A percentile compares a stretch with the other conserved stretches of the same genome.
phyloP scores from a whole-genome alignment of 768 basidiomycete species.

The Suillus tomentosus region DNA sequence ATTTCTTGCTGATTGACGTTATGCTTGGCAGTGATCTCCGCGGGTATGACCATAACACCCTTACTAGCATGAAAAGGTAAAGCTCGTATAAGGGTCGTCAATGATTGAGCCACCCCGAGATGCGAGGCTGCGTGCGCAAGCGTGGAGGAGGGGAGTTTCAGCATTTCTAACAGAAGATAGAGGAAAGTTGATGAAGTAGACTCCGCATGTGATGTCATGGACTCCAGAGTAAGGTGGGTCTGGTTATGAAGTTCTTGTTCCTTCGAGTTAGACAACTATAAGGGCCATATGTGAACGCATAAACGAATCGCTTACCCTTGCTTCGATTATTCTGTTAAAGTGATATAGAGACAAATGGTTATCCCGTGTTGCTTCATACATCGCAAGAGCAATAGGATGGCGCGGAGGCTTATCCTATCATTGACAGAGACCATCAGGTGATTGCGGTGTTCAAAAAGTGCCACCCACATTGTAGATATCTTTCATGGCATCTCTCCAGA shows the following conservation, averaged over 20 bases:
- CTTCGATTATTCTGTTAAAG: slow-evolving; percentile 81
- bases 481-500: slow-evolving; percentile 83
- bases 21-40: slow-evolving; percentile 79
- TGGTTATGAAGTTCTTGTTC: slow-evolving; percentile 66
- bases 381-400: slow-evolving; percentile 79
- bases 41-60: slow-evolving; percentile 74
- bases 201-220: slow-evolving; percentile 73
- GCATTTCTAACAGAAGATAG: slow-evolving; percentile 73
- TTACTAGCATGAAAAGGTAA: slow-evolving; percentile 76
- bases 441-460: slow-evolving; percentile 19
- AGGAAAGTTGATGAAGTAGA: slow-evolving; percentile 77
- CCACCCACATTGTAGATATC: slow-evolving; percentile 58
- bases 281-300: slow-evolving; percentile 9
- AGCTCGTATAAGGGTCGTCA: slow-evolving; percentile 71
- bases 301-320: slow-evolving; percentile 55
- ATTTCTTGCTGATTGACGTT: slow-evolving; percentile 81
- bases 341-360: slow-evolving; percentile 69
- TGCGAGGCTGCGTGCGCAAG: slow-evolving; percentile 82
- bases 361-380: slow-evolving; percentile 55
- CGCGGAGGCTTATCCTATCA: slow-evolving; percentile 70
- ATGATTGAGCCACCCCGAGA: slow-evolving; percentile 72
- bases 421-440: slow-evolving; percentile 20
- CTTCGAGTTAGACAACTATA: slow-evolving; percentile 39
- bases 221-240: slow-evolving; percentile 66
- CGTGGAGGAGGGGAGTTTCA: slow-evolving; percentile 55